A percentile compares a stretch with the other conserved stretches of the same genome.
Conservation (phyloP, 2,329 filamentous ascomycete genomes). For the Cladorrhinum sp. region DNA sequence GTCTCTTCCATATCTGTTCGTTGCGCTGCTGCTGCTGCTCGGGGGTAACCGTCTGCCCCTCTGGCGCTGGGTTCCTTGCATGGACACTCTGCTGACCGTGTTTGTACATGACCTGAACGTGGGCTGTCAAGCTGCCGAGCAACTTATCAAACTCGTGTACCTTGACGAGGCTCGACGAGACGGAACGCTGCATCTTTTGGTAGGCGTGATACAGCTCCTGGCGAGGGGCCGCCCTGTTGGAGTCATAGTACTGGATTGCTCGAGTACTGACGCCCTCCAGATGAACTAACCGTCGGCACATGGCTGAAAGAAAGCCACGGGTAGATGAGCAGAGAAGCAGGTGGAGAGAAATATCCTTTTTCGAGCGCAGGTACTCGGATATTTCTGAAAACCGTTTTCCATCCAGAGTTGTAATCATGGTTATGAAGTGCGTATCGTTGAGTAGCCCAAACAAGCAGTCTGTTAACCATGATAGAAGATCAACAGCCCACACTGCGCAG, state of each 20-base stretch:
- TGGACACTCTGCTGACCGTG: constrained; percentile 33
- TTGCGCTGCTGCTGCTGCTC: constrained; percentile 35
- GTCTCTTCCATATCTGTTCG: constrained; percentile 44
- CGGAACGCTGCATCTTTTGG: constrained; percentile 51
- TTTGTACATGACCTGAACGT: constrained; percentile 52
- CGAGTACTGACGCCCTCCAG: constrained; percentile 50
- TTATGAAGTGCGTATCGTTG: constrained; percentile 50
- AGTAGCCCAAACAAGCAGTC: constrained; percentile 57
- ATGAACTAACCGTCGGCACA: constrained; percentile 61
- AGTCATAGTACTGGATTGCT: constrained; percentile 51
- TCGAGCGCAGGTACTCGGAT: constrained; percentile 49
- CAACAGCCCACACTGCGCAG: constrained; percentile 74
- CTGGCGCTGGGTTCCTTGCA: constrained; percentile 42
- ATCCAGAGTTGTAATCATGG: constrained; percentile 39
- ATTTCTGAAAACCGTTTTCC: constrained; percentile 48
- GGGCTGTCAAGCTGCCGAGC: constrained; percentile 46
- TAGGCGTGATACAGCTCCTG: constrained; percentile 55
- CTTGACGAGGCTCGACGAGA: constrained; percentile 52
- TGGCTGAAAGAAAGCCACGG: constrained; percentile 67
- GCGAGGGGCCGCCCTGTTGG: constrained; percentile 37
- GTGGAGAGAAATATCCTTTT: constrained; percentile 58
- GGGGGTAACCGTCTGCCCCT: constrained; percentile 25
- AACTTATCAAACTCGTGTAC: constrained; percentile 62
- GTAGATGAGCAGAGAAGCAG: constrained; percentile 71
- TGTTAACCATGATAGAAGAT: constrained; percentile 63